Evolutionary conservation across 345 rosid species (phyloP).

Genomic region (Psidium friedrichsthalianum): DNA sequence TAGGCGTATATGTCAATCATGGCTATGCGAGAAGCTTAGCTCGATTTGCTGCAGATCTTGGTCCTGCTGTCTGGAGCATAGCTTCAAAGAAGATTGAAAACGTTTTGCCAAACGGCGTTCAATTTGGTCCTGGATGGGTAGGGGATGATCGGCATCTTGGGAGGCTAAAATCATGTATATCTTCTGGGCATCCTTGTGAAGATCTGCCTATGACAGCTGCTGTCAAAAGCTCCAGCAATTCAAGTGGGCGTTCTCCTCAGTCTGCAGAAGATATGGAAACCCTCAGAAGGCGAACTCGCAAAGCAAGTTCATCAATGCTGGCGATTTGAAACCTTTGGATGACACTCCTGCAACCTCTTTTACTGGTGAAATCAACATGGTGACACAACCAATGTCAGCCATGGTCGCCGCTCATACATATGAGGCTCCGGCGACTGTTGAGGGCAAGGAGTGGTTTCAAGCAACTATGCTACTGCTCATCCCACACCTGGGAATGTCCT

Average conservation of each 20-base stretch:
- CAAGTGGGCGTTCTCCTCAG: conserved; percentile 18
- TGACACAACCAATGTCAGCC: conserved; percentile 15
- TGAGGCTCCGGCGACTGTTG: conserved; percentile 12
- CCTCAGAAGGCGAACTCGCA: conserved; percentile 22
- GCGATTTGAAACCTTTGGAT: conserved; percentile 6
- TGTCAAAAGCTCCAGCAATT: conserved; percentile 17
- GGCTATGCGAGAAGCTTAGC: conserved; percentile 88
- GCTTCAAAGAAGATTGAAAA: conserved; percentile 63
- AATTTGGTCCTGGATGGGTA: conserved; percentile 74
- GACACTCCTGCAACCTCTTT: conserved; percentile 14
- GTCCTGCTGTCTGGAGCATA: conserved; percentile 67
- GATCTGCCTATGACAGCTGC: conserved; percentile 27
- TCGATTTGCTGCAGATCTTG: conserved; percentile 75
- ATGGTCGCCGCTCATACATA: neutral
- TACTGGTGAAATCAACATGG: conserved; percentile 10
- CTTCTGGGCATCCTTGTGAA: conserved; percentile 32
- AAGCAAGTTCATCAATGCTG: conserved; percentile 12
- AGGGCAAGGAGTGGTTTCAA: conserved; percentile 14
- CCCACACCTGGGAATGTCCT: conserved; percentile 8
- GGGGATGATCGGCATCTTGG: conserved; percentile 40
- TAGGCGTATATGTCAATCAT: conserved; percentile 60
- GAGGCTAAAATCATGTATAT: conserved; percentile 7
- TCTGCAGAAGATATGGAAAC: conserved; percentile 25
- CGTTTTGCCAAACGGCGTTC: conserved; percentile 47
- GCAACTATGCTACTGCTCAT: conserved; percentile 1